These are phyloP conservation scores for Russula vinacea DNA, from an alignment of 768 basidiomycete species.

Conservation along the genomic window DNA sequence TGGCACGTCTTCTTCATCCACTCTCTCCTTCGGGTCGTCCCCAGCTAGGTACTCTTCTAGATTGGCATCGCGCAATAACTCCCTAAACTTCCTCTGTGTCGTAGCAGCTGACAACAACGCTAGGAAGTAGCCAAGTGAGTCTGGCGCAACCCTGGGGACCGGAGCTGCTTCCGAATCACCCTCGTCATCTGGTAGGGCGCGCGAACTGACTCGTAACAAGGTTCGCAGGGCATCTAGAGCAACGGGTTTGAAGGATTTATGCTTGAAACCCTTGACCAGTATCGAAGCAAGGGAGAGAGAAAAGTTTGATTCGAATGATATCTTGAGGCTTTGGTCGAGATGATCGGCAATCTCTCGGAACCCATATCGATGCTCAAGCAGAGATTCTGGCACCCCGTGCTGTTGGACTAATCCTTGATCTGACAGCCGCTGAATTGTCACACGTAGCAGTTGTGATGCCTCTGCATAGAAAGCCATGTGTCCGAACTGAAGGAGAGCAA, in stretches of 20 bases:
- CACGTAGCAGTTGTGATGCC: conserved; percentile 63
- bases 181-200: conserved; percentile 37
- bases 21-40: conserved; percentile 44
- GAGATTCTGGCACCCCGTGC: conserved; percentile 49
- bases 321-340: conserved; percentile 65
- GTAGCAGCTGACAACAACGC: conserved; percentile 71
- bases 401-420: conserved; percentile 55
- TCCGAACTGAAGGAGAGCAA: conserved; percentile 77
- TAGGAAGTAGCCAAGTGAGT: conserved; percentile 75
- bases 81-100: conserved; percentile 51
- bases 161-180: conserved; percentile 39
- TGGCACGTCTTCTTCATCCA: conserved; percentile 45
- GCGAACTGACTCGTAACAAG: conserved; percentile 59
- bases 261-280: conserved; percentile 83
- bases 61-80: conserved; percentile 60
- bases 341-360: conserved; percentile 69
- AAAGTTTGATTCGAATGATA: conserved; percentile 76
- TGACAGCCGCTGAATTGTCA: conserved; percentile 63
- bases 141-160: conserved; percentile 48
- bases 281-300: conserved; percentile 80
- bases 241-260: conserved; percentile 56
- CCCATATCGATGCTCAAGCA: conserved; percentile 60
- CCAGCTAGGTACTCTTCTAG: conserved; percentile 48
- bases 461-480: conserved; percentile 67
- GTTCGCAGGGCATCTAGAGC: conserved; percentile 61